Conservation (phyloP, 225 moss, liverwort and hornwort genomes). For the Physcomitrellopsis africana region DNA sequence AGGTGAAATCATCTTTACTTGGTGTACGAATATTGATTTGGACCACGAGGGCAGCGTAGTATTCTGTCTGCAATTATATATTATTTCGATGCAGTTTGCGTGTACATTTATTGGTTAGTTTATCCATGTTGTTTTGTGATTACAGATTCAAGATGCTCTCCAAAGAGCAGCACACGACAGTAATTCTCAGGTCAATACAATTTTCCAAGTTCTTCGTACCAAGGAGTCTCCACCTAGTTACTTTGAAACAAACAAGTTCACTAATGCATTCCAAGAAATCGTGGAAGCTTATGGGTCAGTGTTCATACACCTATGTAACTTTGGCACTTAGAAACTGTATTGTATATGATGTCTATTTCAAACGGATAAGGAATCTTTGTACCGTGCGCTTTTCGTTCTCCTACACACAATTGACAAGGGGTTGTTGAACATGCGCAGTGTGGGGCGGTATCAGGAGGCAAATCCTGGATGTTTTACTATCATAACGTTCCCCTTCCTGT, state of each 20-base stretch:
- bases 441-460: conserved; percentile 95
- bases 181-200: conserved; percentile 98
- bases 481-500: conserved; percentile 94
- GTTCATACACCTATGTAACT: not conserved
- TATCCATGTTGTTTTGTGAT: conserved; percentile 4
- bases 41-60: not conserved
- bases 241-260: conserved; percentile 96
- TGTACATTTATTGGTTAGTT: not conserved
- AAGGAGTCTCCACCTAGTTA: conserved; percentile 93
- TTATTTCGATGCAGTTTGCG: not conserved
- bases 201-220: conserved; percentile 89
- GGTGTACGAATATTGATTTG: not conserved
- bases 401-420: not conserved
- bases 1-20: conserved; percentile 42
- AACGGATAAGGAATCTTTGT: not conserved
- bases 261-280: conserved; percentile 92
- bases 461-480: conserved; percentile 95
- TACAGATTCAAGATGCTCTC: conserved; percentile 97
- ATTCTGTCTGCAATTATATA: not conserved
- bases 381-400: not conserved
- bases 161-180: conserved; percentile 93
- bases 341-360: fast-evolving
- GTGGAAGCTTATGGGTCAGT: conserved; percentile 98
- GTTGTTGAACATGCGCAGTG: conserved; percentile 49
- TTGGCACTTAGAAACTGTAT: not conserved